phyloP scores from a whole-genome alignment of 345 rosid species.

The Camelina hispida region DNA sequence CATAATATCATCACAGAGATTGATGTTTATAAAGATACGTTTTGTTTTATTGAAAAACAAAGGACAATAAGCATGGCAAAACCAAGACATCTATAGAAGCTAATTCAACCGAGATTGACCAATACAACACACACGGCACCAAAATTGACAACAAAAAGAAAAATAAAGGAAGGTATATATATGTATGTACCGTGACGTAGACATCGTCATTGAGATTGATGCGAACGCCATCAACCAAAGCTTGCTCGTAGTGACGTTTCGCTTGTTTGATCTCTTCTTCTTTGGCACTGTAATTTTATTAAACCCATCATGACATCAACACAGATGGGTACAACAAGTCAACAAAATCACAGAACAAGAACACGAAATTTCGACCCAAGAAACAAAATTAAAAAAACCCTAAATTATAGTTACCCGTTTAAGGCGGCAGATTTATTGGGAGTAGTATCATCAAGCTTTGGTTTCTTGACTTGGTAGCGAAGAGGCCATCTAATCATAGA shows the following conservation, averaged over 20 bases:
- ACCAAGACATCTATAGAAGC: no score
- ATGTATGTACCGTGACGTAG: not conserved
- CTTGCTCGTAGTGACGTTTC: not conserved
- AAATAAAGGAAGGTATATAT: not conserved
- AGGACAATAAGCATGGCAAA: no score
- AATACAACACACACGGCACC: no score
- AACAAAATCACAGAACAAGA: not conserved
- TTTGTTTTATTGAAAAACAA: no score
- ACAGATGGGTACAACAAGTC: not conserved
- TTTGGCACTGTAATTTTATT: not conserved
- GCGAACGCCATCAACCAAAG: not conserved
- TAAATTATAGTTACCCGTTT: slow-evolving; percentile 10
- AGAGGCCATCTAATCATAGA: slow-evolving; percentile 46
- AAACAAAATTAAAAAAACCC: not conserved
- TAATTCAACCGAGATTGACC: not conserved
- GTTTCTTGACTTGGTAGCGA: slow-evolving; percentile 11
- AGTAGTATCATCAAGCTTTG: not conserved
- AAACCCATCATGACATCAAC: not conserved
- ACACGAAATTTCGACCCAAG: no score
- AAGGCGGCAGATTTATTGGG: not conserved
- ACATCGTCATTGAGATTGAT: not conserved
- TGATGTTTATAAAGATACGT: not conserved
- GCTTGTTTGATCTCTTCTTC: not conserved
- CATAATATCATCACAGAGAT: not conserved
- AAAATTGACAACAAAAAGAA: not conserved